Evolutionary conservation across 306 rosid genomes (phyloP), one percentile per base, ranked within the genome.

Genomic region (Cercis canadensis): DNA sequence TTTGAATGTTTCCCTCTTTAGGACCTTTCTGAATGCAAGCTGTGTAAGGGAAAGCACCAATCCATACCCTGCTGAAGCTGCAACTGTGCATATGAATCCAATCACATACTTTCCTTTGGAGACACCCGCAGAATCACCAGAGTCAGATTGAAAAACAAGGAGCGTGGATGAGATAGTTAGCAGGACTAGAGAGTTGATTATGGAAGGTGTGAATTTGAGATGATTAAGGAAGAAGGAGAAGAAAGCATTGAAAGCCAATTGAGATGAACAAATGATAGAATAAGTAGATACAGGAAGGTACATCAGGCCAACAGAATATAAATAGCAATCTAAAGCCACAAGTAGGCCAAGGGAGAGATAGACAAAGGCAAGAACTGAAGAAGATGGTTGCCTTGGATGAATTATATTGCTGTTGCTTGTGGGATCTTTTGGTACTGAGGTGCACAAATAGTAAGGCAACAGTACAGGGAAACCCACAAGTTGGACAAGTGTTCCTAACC

Each of bases 271-370:
- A 31, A 86, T 72, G 14, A 85, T 85, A 5, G 87, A 50, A 55
- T 36, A 80, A 16, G 87, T 82, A 8, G 90, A 80, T 33, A 82
- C 85, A 60, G 82, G 87, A 61, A 85, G 80, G 69, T 78, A 67
- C 13, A 40, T 64, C 10, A 84, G 86, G 2, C 88, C 86, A 39
- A 74, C 44, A 9, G 86, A 81, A 54, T 57, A 74, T 67, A 72
- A 59, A 63, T 70, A 54, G 44, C 77, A 66, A 44, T 74, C 65
- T 5, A 75, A 77, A 24, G 62, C 68, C 9, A 6, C 47, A 13
- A 51, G 50, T 4, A 39, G 68, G 44, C 76, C 76, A 47, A 47
- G 11, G 34, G 61, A 37, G 32, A 72, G 50, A 61, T 60, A 60
- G n/a, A 60, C 11, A 8, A 72, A 61, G 11, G 69, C 61, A 21